These are phyloP conservation scores for Penicillium sp. DNA, from an alignment of 2,329 filamentous ascomycete genomes.

Conservation along the genomic window DNA sequence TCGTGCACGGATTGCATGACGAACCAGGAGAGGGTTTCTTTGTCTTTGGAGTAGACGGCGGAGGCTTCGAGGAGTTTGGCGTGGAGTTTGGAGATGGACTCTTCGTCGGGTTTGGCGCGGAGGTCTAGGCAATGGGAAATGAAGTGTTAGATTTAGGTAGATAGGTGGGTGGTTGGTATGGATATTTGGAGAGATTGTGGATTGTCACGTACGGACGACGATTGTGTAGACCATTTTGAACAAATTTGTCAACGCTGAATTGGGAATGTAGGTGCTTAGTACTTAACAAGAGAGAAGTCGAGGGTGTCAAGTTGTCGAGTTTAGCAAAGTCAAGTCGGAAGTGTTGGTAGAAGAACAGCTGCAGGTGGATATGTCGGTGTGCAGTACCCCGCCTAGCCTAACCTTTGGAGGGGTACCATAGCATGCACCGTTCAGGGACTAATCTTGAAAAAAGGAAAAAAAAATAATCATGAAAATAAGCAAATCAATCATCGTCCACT, in stretches of 20 bases:
- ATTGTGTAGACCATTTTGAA: conserved; percentile 37
- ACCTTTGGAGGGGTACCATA: neutral
- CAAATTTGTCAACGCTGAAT: neutral
- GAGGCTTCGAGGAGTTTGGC: conserved; percentile 76
- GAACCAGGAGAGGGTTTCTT: conserved; percentile 72
- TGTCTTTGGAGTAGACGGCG: conserved; percentile 71
- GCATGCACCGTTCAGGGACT: conserved; percentile 15
- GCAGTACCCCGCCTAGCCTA: neutral
- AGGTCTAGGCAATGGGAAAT: conserved; percentile 49
- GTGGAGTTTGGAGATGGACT: conserved; percentile 67
- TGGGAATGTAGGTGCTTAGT: neutral
- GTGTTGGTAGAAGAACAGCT: neutral
- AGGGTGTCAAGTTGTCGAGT: neutral
- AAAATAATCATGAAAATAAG: no score
- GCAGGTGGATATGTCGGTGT: conserved; percentile 1
- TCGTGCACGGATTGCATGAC: conserved; percentile 76
- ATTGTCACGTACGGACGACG: conserved; percentile 32
- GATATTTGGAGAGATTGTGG: no score
- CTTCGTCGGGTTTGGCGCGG: conserved; percentile 68
- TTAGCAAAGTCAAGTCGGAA: neutral
- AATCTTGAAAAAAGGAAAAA: neutral
- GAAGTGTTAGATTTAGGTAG: neutral
- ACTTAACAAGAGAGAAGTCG: neutral
- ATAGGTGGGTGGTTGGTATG: no score
- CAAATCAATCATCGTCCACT: neutral